These are phyloP conservation scores for Vitis rupestris DNA, from an alignment of 164 flowering plant species.

Conservation along the genomic window DNA sequence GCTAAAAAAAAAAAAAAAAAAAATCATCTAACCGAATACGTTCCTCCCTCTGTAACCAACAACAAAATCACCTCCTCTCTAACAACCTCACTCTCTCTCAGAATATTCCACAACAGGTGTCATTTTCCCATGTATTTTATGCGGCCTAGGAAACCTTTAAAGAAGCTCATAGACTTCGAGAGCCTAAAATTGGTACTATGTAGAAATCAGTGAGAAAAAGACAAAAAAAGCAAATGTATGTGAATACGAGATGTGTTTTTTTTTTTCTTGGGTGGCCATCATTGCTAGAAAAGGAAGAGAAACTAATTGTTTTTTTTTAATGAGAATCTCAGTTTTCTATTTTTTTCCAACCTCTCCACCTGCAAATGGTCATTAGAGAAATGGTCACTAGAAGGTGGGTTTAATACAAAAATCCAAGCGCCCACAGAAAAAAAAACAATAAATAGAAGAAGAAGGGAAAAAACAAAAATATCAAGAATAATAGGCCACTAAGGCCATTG, in stretches of 20 bases:
- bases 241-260: not conserved
- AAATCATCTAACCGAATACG: too few relatives aligned
- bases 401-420: slow-evolving; percentile 8
- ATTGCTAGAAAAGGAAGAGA: slow-evolving; percentile 8
- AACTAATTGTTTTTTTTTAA: slow-evolving; percentile 1
- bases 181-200: slow-evolving; percentile 12
- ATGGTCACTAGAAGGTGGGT: slow-evolving; percentile 2
- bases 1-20: too few relatives aligned
- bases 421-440: slow-evolving; percentile 8
- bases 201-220: slow-evolving; percentile 18
- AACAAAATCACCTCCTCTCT: too few relatives aligned
- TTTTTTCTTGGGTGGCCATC: not conserved
- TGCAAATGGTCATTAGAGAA: slow-evolving; percentile 1
- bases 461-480: not conserved
- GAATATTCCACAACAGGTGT: too few relatives aligned
- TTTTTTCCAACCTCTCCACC: not conserved
- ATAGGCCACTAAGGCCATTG: not conserved
- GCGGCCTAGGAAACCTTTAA: slow-evolving; percentile 19
- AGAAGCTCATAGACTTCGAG: slow-evolving; percentile 33
- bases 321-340: not conserved
- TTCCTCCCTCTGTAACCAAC: too few relatives aligned
- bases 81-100: not conserved
- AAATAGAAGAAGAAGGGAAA: too few relatives aligned
- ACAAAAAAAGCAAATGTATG: slow-evolving; percentile 16
- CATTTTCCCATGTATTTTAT: not conserved